Evolutionary conservation across 2,329 filamentous ascomycete species (phyloP).

Genomic region (Fusarium anguioides): DNA sequence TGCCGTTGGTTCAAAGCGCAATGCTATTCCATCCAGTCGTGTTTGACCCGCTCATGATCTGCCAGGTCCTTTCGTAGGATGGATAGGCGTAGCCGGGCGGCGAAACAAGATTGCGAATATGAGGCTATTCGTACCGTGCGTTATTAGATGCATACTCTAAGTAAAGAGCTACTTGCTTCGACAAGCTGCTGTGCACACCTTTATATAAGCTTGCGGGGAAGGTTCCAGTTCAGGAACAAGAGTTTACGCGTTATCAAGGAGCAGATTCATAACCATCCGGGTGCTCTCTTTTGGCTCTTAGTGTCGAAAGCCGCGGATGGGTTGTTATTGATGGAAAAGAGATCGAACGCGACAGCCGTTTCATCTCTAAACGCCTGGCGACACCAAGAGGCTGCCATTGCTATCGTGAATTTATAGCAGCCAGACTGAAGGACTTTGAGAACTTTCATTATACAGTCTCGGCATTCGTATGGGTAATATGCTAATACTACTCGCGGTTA

Average conservation of each 20-base stretch:
- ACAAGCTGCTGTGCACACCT: neutral
- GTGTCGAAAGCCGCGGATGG: neutral
- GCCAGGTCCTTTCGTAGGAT: neutral
- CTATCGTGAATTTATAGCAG: neutral
- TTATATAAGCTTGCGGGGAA: conserved; percentile 28
- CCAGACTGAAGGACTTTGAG: neutral
- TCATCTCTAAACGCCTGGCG: neutral
- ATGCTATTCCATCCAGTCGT: neutral
- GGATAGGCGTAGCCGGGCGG: neutral
- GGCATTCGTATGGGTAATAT: neutral
- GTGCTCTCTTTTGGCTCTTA: neutral
- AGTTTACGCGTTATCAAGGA: conserved; percentile 8
- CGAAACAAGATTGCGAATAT: neutral
- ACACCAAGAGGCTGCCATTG: too few relatives aligned
- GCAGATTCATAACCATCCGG: conserved; percentile 24
- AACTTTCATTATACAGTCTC: neutral
- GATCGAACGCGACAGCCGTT: neutral
- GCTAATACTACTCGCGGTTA: neutral
- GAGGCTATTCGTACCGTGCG: neutral
- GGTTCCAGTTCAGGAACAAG: neutral
- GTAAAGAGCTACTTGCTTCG: neutral
- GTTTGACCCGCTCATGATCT: neutral
- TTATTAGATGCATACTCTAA: too few relatives aligned
- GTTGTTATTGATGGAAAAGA: neutral
- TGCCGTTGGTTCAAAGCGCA: neutral